Evolutionary conservation across 176 grass and related monocot genomes (phyloP).

Genomic region (Ensete ventricosum): DNA sequence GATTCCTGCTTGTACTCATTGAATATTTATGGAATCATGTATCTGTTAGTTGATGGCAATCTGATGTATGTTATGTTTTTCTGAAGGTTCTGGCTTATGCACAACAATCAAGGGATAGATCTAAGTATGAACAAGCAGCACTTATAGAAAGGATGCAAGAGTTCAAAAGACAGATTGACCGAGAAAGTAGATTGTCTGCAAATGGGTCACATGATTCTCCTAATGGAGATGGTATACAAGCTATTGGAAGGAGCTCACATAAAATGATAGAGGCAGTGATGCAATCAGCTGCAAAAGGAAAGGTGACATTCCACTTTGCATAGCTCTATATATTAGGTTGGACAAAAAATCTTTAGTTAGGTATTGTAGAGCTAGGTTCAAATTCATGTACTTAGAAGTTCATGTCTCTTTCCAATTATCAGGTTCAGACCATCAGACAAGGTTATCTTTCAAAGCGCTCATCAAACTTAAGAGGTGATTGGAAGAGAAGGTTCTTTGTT

Average conservation of each 20-base stretch:
- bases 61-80: constrained; percentile 1
- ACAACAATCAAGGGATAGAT: constrained; percentile 91
- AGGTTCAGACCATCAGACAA: constrained; percentile 97
- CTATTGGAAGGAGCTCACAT: no score
- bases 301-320: constrained; percentile 32
- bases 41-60: no score
- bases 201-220: constrained; percentile 54
- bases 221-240: constrained; percentile 73
- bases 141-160: constrained; percentile 62
- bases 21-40: no score
- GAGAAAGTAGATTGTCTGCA: constrained; percentile 74
- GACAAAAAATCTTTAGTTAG: background rate
- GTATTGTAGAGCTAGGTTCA: background rate
- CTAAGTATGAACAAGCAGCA: constrained; percentile 83
- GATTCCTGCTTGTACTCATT: no score
- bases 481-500: constrained; percentile 99
- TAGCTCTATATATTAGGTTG: background rate
- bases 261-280: constrained; percentile 48
- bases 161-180: constrained; percentile 39
- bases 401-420: constrained; percentile 24
- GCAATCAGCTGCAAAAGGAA: constrained; percentile 78
- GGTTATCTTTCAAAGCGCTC: constrained; percentile 95
- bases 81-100: constrained; percentile 72
- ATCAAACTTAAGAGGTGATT: constrained; percentile 92
- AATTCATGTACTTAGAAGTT: background rate